These are phyloP conservation scores for Fusarium domesticum DNA, from an alignment of 2,329 filamentous ascomycete genomes.

Conservation along the genomic window DNA sequence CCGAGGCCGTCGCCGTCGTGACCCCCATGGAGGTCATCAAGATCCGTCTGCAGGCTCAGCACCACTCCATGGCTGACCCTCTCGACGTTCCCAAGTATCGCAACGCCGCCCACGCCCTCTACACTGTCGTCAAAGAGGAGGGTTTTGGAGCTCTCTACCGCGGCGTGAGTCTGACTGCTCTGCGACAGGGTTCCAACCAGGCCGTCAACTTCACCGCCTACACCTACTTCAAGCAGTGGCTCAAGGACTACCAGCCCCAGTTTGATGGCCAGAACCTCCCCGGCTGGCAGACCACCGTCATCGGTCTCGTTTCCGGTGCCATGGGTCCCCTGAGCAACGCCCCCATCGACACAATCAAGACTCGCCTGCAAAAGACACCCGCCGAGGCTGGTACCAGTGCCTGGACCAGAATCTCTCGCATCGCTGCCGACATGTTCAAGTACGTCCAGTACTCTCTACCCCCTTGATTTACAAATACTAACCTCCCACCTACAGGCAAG, in stretches of 20 bases:
- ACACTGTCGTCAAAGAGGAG: conserved; percentile 90
- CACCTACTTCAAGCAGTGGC: conserved; percentile 79
- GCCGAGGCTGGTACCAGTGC: conserved; percentile 79
- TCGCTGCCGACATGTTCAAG: conserved; percentile 83
- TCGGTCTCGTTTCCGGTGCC: conserved; percentile 86
- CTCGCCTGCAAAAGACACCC: conserved; percentile 84
- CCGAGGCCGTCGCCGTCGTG: conserved; percentile 93
- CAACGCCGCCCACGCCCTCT: conserved; percentile 78
- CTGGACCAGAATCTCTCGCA: conserved; percentile 70
- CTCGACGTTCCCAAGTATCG: conserved; percentile 96
- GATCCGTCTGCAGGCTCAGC: conserved; percentile 95
- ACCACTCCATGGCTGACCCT: conserved; percentile 96
- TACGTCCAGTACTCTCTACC: conserved; percentile 34
- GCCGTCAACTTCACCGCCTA: conserved; percentile 99
- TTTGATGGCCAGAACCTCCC: conserved; percentile 66
- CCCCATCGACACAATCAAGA: conserved; percentile 99
- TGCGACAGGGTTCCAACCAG: conserved; percentile 95
- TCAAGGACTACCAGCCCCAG: conserved; percentile 71
- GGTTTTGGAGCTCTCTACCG: conserved; percentile 85
- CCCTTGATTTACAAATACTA: conserved; percentile 1
- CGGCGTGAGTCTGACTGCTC: conserved; percentile 86
- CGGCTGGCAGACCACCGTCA: conserved; percentile 84
- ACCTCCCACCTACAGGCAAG: conserved; percentile 57
- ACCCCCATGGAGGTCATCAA: conserved; percentile 99
- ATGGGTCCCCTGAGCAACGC: conserved; percentile 97